These are phyloP conservation scores for Aquilaria sinensis DNA, from an alignment of 345 rosid genomes.

Conservation along the genomic window DNA sequence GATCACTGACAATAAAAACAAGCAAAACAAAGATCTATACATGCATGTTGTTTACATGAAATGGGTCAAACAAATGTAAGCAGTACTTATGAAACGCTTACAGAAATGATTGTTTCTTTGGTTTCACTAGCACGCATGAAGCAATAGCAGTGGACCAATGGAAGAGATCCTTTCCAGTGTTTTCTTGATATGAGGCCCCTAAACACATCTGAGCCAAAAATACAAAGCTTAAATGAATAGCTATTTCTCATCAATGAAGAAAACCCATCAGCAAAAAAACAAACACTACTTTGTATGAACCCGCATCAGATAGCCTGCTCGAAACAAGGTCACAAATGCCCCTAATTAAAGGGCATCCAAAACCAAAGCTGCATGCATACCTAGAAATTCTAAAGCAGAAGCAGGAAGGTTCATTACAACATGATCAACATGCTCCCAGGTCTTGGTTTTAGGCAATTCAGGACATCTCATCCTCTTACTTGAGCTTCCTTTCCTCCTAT, in stretches of 20 bases:
- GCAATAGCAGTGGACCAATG: slow-evolving; percentile 88
- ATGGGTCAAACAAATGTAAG: not conserved
- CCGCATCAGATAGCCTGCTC: not conserved
- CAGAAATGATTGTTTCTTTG: slow-evolving; percentile 47
- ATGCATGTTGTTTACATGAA: not conserved
- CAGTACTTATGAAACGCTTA: slow-evolving; percentile 22
- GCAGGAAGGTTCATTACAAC: slow-evolving; percentile 98
- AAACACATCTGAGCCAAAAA: slow-evolving; percentile 56
- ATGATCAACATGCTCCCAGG: slow-evolving; percentile 94
- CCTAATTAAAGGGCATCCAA: not conserved
- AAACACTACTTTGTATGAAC: no score
- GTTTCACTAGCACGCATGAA: slow-evolving; percentile 81
- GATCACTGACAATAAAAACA: not conserved
- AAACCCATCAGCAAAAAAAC: not conserved
- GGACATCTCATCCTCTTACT: slow-evolving; percentile 62
- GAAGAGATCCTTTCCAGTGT: slow-evolving; percentile 73
- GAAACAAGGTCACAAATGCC: slow-evolving; percentile 1
- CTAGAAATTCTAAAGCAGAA: slow-evolving; percentile 82
- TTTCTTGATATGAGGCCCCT: slow-evolving; percentile 44
- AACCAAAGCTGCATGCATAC: slow-evolving; percentile 22
- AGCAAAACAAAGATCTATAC: not conserved
- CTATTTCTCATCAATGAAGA: not conserved
- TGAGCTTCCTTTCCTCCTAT: slow-evolving; percentile 34
- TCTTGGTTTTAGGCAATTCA: slow-evolving; percentile 38
- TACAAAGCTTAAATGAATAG: not conserved